phyloP scores from a whole-genome alignment of 306 rosid genomes.

The Mimosa pudica region DNA sequence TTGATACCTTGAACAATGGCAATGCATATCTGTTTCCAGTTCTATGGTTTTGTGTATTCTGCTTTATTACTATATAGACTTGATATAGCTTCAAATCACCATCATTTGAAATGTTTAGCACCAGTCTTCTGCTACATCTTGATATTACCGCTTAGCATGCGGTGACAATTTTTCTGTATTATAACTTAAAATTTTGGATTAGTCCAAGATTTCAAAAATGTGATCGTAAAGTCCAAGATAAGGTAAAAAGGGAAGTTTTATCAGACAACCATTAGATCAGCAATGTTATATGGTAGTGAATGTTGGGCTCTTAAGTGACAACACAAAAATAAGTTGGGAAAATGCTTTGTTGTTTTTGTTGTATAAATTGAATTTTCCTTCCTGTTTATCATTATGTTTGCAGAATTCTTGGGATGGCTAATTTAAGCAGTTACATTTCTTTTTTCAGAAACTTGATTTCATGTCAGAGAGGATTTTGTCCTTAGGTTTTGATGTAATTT shows the following conservation, averaged over 20 bases:
- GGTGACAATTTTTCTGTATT: constrained; percentile 5
- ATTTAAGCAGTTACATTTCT: constrained; percentile 36
- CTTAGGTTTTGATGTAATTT: constrained; percentile 76
- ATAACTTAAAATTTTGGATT: neutral
- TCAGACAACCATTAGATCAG: no score
- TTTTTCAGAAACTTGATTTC: constrained; percentile 70
- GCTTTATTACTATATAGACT: neutral
- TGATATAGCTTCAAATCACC: constrained; percentile 8
- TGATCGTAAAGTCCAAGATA: no score
- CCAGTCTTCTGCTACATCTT: constrained; percentile 9
- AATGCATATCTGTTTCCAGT: constrained; percentile 32
- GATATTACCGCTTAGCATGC: neutral
- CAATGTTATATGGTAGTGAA: no score
- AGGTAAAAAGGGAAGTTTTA: no score
- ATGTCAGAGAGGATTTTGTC: constrained; percentile 77
- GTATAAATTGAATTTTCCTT: neutral
- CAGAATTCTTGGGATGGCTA: constrained; percentile 27
- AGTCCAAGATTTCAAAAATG: no score
- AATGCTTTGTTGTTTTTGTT: no score
- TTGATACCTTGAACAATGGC: constrained; percentile 22
- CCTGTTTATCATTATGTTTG: constrained; percentile 25
- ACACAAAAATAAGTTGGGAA: no score
- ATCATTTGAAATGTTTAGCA: constrained; percentile 17
- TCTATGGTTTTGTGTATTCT: constrained; percentile 18
- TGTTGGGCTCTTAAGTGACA: no score